Evolutionary conservation across 2,329 filamentous ascomycete genomes (phyloP).

Genomic region (Lachnellula arida): DNA sequence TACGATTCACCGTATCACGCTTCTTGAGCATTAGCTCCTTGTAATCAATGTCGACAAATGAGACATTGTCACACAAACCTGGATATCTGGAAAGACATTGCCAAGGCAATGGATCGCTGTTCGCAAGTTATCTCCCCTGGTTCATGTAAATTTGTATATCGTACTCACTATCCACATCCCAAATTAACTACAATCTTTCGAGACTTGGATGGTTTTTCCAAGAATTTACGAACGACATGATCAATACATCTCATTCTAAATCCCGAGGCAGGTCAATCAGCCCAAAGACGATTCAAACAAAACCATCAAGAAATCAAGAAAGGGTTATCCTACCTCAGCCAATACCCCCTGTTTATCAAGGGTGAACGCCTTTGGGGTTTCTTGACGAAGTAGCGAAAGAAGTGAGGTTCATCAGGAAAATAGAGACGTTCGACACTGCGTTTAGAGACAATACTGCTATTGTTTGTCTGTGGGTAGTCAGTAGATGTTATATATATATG

Average conservation of each 20-base stretch:
- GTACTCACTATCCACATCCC: conserved; percentile 81
- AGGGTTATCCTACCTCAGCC: conserved; percentile 46
- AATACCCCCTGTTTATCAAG: conserved; percentile 85
- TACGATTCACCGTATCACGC: conserved; percentile 59
- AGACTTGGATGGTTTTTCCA: conserved; percentile 51
- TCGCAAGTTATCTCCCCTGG: conserved; percentile 14
- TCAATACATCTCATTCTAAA: conserved; percentile 72
- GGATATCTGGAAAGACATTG: conserved; percentile 69
- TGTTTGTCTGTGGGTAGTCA: conserved; percentile 62
- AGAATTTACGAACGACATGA: conserved; percentile 66
- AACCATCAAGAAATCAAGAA: too few species aligned
- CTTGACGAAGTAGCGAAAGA: conserved; percentile 81
- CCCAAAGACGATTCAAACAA: too few species aligned
- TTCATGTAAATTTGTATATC: not conserved
- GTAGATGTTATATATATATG: not conserved
- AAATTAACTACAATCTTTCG: conserved; percentile 75
- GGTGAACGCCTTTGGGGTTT: conserved; percentile 81
- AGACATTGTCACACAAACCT: conserved; percentile 50
- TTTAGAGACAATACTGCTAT: conserved; percentile 88
- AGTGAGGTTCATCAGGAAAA: conserved; percentile 70
- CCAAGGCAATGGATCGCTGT: conserved; percentile 81
- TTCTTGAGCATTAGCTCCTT: conserved; percentile 75
- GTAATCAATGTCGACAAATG: conserved; percentile 85
- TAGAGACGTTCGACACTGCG: conserved; percentile 89
- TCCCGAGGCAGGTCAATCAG: too few species aligned